phyloP scores from a whole-genome alignment of 2,329 filamentous ascomycete genomes.

The Curvularia sp. region DNA sequence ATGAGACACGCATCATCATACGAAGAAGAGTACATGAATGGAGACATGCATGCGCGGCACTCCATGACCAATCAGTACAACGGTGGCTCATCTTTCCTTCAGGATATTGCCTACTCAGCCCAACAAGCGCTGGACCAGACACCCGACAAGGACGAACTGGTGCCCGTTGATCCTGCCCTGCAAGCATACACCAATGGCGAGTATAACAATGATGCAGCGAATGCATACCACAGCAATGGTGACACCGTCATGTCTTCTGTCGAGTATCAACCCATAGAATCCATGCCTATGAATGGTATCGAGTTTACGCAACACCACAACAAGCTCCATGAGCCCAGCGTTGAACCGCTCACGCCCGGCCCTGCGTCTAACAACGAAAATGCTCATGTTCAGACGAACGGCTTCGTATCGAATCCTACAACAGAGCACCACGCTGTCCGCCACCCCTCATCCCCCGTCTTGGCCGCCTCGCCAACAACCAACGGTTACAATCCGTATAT shows the following conservation, averaged over 20 bases:
- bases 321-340: slow-evolving; percentile 26
- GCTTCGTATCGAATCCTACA: slow-evolving; percentile 17
- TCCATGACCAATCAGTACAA: slow-evolving; percentile 32
- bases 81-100: slow-evolving; percentile 29
- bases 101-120: slow-evolving; percentile 40
- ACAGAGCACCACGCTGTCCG: slow-evolving; percentile 21
- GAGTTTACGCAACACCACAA: slow-evolving; percentile 19
- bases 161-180: slow-evolving; percentile 41
- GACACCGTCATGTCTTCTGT: slow-evolving; percentile 46
- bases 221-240: slow-evolving; percentile 26
- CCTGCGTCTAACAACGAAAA: slow-evolving; percentile 21
- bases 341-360: slow-evolving; percentile 40
- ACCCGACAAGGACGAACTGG: slow-evolving; percentile 30
- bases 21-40: slow-evolving; percentile 32
- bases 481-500: slow-evolving; percentile 23
- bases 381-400: slow-evolving; percentile 22
- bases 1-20: slow-evolving; percentile 40
- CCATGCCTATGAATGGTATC: slow-evolving; percentile 26
- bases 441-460: slow-evolving; percentile 30
- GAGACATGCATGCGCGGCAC: slow-evolving; percentile 34
- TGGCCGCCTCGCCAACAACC: slow-evolving; percentile 21
- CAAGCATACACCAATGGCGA: slow-evolving; percentile 32
- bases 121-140: slow-evolving; percentile 36
- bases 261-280: slow-evolving; percentile 34
- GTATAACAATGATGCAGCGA: slow-evolving; percentile 23